Base-by-base conservation (phyloP, 179 eudicot genomes). In the Gypsophila paniculata region DNA sequence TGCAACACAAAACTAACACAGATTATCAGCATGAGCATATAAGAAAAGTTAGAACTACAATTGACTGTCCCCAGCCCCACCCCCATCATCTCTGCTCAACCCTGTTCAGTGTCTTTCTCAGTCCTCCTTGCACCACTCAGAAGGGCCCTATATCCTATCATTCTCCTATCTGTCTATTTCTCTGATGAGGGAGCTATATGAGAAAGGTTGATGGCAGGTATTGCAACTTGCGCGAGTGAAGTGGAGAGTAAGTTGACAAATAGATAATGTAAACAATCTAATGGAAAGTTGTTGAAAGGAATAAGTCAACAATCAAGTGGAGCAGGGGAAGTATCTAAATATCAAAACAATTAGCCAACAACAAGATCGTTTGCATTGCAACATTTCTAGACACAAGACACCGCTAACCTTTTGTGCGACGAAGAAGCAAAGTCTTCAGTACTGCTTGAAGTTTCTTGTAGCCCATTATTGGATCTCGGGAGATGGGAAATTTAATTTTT, bases 371-470 rank as follows among this genome's bases (percentile, higher is more conserved):
- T 18, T 25, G 38, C 9, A 3, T 60, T 25, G 64, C 38, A 25
- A 60, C 8, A n/a, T 2, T n/a, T 19, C 21, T 53, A 53, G 23
- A n/a, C 54, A n/a, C 6, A 3, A 75, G 51, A 78, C 44, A 65
- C 64, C 68, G 72, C 71, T 76, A 69, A 95, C 99, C 99, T 90
- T 95, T 95, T 72, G 99, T 95, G 60, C 99, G 89, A 39, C 99
- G 98, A 81, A 95, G 79, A 87, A 95, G 90, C 76, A 92, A 85
- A 71, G 88, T 85, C 82, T 77, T 90, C 68, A 95, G 82, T 61
- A 92, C 85, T 34, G 89, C 90, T 82, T 95, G 96, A 79, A 95
- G 98, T 83, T 95, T 95, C 90, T 81, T 87, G 83, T 90, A 95
- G 58, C 99, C 99, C 71, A 79, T 80, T 61, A 70, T 70, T 42